Evolutionary conservation across 2,329 filamentous ascomycete species (phyloP).

Genomic region (Beauveria rudraprayagi): DNA sequence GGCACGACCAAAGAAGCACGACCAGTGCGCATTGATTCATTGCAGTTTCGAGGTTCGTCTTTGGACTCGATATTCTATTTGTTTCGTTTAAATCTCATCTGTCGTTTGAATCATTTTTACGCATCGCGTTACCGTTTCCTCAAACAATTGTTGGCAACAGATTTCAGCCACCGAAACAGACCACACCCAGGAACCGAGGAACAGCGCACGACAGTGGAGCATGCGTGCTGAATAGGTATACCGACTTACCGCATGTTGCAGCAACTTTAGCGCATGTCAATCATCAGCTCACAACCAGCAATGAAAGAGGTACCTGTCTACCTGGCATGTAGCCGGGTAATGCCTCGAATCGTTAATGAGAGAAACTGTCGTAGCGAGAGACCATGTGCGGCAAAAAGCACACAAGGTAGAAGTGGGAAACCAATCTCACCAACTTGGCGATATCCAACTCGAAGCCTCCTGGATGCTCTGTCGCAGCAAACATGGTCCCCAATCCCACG

Average conservation of each 20-base stretch:
- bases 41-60: not conserved
- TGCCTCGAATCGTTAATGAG: not conserved
- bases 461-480: too few species aligned
- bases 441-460: too few species aligned
- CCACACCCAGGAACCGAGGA: slow-evolving; percentile 1
- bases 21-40: not conserved
- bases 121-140: not conserved
- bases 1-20: not conserved
- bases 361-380: too few species aligned
- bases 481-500: too few species aligned
- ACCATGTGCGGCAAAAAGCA: too few species aligned
- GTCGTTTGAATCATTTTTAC: too few species aligned
- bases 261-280: not conserved
- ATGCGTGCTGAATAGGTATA: not conserved
- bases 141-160: not conserved
- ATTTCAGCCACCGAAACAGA: not conserved
- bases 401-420: too few species aligned
- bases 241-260: not conserved
- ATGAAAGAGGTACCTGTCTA: not conserved
- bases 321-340: not conserved
- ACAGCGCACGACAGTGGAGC: slow-evolving; percentile 2
- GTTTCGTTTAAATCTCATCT: too few species aligned
- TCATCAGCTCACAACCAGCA: not conserved
- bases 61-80: not conserved
- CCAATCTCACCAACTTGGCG: too few species aligned